Evolutionary conservation across 805 yeast genomes (phyloP), one percentile per base, ranked within the genome.

Genomic region (Wickerhamomyces bovis): DNA sequence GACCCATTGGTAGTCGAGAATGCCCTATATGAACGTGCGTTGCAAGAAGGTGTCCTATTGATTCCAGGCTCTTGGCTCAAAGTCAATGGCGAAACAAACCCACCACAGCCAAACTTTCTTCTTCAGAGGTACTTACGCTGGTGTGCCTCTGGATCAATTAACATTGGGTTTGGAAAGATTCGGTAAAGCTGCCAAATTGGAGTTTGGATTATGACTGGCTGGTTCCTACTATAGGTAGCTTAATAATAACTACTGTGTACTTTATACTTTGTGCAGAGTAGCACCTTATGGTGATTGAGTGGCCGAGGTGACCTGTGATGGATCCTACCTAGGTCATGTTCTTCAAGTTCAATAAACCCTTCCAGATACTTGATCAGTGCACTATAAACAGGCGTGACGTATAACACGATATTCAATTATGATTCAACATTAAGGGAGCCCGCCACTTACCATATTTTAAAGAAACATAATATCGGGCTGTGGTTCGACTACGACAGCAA

Each of bases 101-200:
- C 85, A 33, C 80, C 84, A 39, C 89, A 81, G 61, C 72, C 74
- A 35, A 44, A 72, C 76, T 44, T 65, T 85, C 53, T 85, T 85
- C 71, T 86, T 83, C 69, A 83, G 95, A 78, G 95, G 95, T 53
- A 86, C 95, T 26, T 86, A 84, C 54, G 95, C 94, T 44, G 94
- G 94, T 44, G 92, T 85, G 39, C 82, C 89, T 22, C 72, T 83
- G 54, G 88, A 82, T 46, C 66, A 75, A 50, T 72, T 86, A 54
- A 76, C 63, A 45, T 53, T 58, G 15, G 94, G 94, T 55, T 62
- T 86, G 51, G 76, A 78, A 61, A 80, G 83, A 65, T 80, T 85
- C 53, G 87, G 88, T 52, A 66, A 69, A 45, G 89, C 88, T 45
- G 71, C 80, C 42, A 69, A 70, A 52, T 69, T 70, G 43, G 89